Base-by-base conservation (phyloP, 1,284 basidiomycete species). In the Macrocybe sp. region DNA sequence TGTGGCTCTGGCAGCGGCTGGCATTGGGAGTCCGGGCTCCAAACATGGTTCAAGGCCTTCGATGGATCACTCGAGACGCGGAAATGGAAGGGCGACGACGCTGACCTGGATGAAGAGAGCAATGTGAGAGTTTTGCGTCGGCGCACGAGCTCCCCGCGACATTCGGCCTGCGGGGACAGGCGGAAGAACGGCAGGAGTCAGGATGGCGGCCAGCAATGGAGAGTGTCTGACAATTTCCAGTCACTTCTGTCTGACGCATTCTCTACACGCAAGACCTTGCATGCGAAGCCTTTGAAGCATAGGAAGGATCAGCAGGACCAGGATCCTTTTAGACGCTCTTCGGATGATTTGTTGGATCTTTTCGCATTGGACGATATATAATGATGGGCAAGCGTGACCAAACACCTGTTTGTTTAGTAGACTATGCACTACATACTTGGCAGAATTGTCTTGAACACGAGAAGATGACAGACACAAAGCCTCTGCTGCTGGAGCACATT, bases 401-500 rank as follows among this genome's bases (percentile, higher is more conserved):
- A 22, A 22, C 22, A 22, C 4, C 4, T 22, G 22, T 22, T 22
- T 22, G 22, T 22, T 22, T 22, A 22, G 22, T 22, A 22, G 22
- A 22, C 4, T 22, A 22, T 22, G 22, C 22, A 22, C 3, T 3
- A 22, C 22, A 22, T 14, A 14, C 14, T 14, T 14, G 14, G 14
- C 14, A 14, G 14, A 14, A 14, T 14, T 14, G 11, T 32, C 16
- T 29, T 7, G 7, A 12, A 69, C 69, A 67, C 48, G 64, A 33
- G 16, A 76, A 71, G 53, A 39, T 66, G 29, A 68, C 68, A 57
- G 60, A 63, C 44, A 49, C 52, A 3, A 79, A 78, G 54, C 74
- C 80, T 7, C 69, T 89, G 28, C 68, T 81, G 6, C 69, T 88
- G 39, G 65, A 72, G 48, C 73, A 79, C 50, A 81, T 79, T 2